phyloP scores from a whole-genome alignment of 140 eudicot genomes.

The Bidens hawaiensis region DNA sequence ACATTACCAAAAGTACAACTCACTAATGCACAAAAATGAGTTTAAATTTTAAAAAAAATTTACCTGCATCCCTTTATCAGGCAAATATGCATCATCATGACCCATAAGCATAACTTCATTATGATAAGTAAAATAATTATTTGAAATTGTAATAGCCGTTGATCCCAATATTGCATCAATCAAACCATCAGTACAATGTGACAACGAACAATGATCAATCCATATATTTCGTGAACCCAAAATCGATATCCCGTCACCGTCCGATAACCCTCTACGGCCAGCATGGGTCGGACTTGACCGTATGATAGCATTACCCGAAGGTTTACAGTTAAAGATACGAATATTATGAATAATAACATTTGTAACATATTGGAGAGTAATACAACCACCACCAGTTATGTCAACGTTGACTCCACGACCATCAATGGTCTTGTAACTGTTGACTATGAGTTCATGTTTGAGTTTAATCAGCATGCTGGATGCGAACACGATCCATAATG shows the following conservation, averaged over 20 bases:
- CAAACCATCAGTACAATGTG: slow-evolving; percentile 77
- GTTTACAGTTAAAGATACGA: slow-evolving; percentile 52
- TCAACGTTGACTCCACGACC: slow-evolving; percentile 58
- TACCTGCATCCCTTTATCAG: slow-evolving; percentile 88
- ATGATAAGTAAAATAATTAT: slow-evolving; percentile 68
- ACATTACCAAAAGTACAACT: background rate
- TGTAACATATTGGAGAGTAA: slow-evolving; percentile 58
- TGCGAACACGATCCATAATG: slow-evolving; percentile 69
- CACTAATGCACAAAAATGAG: background rate
- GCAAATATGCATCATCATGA: slow-evolving; percentile 48
- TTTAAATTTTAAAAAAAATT: background rate
- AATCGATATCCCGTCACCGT: slow-evolving; percentile 78
- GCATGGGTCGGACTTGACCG: slow-evolving; percentile 67
- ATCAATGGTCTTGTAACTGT: slow-evolving; percentile 55
- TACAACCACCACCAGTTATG: slow-evolving; percentile 77
- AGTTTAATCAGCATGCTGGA: slow-evolving; percentile 62
- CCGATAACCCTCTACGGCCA: slow-evolving; percentile 63
- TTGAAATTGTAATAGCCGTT: slow-evolving; percentile 76
- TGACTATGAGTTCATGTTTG: slow-evolving; percentile 52
- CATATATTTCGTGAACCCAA: slow-evolving; percentile 61
- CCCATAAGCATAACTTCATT: slow-evolving; percentile 82
- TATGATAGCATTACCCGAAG: slow-evolving; percentile 53
- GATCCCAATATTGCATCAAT: slow-evolving; percentile 69
- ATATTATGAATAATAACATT: slow-evolving; percentile 70
- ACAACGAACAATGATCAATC: slow-evolving; percentile 76